Conservation (phyloP, 1,139 yeast species). For the Geotrichum cucujoidarum region DNA sequence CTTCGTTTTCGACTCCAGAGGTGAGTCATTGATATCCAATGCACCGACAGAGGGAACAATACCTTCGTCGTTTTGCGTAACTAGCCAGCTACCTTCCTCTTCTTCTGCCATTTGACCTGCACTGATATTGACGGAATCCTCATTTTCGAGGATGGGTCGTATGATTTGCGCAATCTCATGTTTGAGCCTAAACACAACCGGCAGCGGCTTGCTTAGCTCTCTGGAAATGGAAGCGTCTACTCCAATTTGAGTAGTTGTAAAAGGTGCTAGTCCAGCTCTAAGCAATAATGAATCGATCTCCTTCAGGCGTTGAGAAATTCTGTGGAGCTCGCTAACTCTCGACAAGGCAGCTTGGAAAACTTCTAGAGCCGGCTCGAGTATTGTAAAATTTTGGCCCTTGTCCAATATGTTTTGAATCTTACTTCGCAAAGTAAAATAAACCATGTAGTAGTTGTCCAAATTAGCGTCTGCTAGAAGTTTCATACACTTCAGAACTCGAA, state of each 20-base stretch:
- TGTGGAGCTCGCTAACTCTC: slow-evolving; percentile 4
- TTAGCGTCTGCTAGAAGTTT: slow-evolving; percentile 39
- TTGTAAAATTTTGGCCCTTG: slow-evolving; percentile 5
- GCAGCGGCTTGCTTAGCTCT: too few relatives aligned
- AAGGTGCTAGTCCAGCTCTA: slow-evolving; percentile 12
- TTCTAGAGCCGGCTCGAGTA: slow-evolving; percentile 16
- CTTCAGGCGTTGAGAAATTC: not conserved
- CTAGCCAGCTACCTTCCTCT: too few relatives aligned
- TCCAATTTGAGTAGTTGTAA: not conserved
- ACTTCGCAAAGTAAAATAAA: slow-evolving; percentile 15
- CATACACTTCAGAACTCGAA: slow-evolving; percentile 51
- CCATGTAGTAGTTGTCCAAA: slow-evolving; percentile 9
- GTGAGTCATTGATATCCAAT: too few relatives aligned
- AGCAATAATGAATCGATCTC: slow-evolving; percentile 13
- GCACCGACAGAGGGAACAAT: too few relatives aligned
- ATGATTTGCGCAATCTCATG: too few relatives aligned
- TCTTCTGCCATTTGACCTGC: too few relatives aligned
- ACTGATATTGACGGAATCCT: too few relatives aligned
- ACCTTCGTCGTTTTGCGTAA: too few relatives aligned
- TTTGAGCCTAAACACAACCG: too few relatives aligned
- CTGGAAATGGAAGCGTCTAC: not conserved
- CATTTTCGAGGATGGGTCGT: too few relatives aligned
- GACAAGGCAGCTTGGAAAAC: slow-evolving; percentile 8
- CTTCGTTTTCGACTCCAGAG: too few relatives aligned
- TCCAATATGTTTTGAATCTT: slow-evolving; percentile 16